Conservation (phyloP, 306 rosid genomes). For the Castanea mollissima region DNA sequence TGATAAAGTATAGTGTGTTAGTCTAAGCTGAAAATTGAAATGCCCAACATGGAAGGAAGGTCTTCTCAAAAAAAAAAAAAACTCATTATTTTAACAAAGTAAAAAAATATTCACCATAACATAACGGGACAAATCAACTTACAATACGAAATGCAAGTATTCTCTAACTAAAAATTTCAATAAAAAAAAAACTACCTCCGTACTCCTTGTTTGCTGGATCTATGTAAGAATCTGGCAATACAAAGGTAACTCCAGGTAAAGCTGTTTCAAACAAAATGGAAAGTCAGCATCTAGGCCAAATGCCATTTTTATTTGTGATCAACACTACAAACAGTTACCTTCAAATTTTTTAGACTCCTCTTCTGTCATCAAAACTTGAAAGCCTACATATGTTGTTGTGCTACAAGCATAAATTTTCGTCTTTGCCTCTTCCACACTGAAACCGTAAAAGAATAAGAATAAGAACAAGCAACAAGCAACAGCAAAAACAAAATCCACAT, state of each 20-base stretch:
- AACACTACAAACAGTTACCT: conserved; percentile 34
- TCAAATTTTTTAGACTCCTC: conserved; percentile 79
- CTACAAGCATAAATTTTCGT: conserved; percentile 85
- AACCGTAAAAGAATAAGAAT: conserved; percentile 16
- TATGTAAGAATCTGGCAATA: conserved; percentile 81
- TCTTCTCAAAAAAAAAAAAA: too few species aligned
- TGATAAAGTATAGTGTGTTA: conserved; percentile 26
- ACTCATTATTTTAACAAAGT: not conserved
- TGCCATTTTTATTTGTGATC: conserved; percentile 1
- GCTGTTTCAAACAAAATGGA: conserved; percentile 34
- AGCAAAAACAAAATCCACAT: not conserved
- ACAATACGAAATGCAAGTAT: not conserved
- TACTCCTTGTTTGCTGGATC: conserved; percentile 80
- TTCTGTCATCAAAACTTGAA: conserved; percentile 79
- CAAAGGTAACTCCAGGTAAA: conserved; percentile 71
- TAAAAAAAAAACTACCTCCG: conserved; percentile 50
- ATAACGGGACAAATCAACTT: conserved; percentile 5
- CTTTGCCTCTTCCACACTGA: conserved; percentile 88
- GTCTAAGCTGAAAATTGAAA: not conserved
- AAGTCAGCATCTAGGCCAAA: not conserved
- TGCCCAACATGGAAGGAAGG: not conserved
- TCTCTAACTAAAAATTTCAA: not conserved
- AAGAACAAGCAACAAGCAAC: not conserved
- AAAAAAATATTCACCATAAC: not conserved
- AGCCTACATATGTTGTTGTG: conserved; percentile 76